Conservation (phyloP, 768 basidiomycete species). For the Leccinellum luteum region DNA sequence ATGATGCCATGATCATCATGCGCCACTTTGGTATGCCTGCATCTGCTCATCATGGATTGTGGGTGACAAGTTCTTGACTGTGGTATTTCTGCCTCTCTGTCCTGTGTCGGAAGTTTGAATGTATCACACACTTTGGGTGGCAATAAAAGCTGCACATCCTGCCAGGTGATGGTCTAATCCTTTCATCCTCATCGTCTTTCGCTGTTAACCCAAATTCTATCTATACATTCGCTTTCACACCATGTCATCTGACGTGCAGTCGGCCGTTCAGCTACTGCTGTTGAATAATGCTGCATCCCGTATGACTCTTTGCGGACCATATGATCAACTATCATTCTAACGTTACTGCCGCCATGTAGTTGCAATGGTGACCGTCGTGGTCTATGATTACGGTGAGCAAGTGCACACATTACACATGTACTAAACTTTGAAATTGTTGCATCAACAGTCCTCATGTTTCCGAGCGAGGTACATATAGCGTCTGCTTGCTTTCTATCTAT, state of each 20-base stretch:
- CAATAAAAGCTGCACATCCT: not conserved
- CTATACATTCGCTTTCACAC: not conserved
- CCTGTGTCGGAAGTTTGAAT: not conserved
- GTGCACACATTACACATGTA: too few species aligned
- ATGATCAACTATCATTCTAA: not conserved
- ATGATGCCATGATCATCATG: not conserved
- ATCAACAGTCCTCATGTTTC: too few species aligned
- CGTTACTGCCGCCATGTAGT: not conserved
- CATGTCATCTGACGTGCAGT: not conserved
- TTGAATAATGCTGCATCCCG: not conserved
- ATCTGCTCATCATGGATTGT: not conserved
- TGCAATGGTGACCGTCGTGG: not conserved
- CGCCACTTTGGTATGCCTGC: not conserved
- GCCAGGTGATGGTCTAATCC: not conserved
- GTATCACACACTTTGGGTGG: not conserved
- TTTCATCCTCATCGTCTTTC: not conserved
- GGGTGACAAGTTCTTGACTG: not conserved
- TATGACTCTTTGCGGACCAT: not conserved
- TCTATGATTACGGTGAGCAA: too few species aligned
- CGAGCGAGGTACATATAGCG: too few species aligned
- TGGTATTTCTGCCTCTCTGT: not conserved
- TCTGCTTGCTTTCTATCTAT: not conserved
- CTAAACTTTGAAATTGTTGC: too few species aligned
- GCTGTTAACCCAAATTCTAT: not conserved
- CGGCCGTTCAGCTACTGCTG: not conserved